phyloP scores from a whole-genome alignment of 768 basidiomycete genomes.

The Lactarius tabidus region DNA sequence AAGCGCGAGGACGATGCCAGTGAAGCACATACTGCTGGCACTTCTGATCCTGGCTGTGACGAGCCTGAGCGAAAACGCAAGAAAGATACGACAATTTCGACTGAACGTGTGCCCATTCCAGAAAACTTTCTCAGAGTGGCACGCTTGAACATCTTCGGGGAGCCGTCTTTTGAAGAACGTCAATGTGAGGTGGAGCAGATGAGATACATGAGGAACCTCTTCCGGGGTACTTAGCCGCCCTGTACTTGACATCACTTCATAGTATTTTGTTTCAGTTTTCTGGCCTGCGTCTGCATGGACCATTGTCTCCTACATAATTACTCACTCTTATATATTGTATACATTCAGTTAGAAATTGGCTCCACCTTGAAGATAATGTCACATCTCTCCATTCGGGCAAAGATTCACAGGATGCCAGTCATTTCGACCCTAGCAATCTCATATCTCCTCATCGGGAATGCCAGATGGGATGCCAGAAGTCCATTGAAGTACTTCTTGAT shows the following conservation, averaged over 20 bases:
- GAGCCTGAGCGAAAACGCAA: conserved; percentile 8
- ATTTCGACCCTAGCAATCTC: too few relatives aligned
- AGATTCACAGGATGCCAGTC: too few relatives aligned
- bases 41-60: not conserved
- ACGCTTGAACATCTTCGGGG: not conserved
- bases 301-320: not conserved
- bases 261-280: not conserved
- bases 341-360: too few relatives aligned
- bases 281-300: conserved; percentile 8
- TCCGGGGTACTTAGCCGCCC: not conserved
- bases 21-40: not conserved
- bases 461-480: too few relatives aligned
- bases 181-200: not conserved
- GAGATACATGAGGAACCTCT: not conserved
- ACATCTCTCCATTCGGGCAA: too few relatives aligned
- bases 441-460: too few relatives aligned
- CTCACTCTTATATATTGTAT: not conserved
- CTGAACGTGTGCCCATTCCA: not conserved
- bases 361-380: too few relatives aligned
- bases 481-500: too few relatives aligned
- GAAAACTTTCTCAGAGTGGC: not conserved
- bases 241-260: not conserved
- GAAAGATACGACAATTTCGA: not conserved
- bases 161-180: not conserved
- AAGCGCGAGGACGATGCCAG: conserved; percentile 1